Evolutionary conservation across 495 filamentous ascomycete species (phyloP).

Genomic region (Extremus antarcticus): DNA sequence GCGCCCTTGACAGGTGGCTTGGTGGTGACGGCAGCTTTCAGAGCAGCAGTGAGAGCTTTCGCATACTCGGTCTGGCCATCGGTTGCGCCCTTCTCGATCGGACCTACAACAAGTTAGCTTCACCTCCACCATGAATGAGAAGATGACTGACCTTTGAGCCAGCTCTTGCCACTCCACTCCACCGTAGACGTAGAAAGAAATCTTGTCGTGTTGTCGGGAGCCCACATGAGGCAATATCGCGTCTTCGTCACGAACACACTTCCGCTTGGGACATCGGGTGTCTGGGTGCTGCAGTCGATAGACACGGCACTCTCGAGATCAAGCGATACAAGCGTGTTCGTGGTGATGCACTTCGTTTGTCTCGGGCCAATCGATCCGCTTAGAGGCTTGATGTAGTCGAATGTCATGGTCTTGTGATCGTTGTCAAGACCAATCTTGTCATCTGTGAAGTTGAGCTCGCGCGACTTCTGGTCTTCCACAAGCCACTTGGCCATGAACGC

Average conservation of each 20-base stretch:
- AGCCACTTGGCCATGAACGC: conserved; percentile 78
- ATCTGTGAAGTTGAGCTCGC: conserved; percentile 71
- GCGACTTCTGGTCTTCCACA: conserved; percentile 74
- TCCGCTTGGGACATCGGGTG: conserved; percentile 88
- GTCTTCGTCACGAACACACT: conserved; percentile 88
- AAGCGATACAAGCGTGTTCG: conserved; percentile 65
- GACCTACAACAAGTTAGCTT: conserved; percentile 40
- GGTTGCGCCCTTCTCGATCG: conserved; percentile 90
- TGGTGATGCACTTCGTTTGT: conserved; percentile 90
- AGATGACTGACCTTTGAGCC: conserved; percentile 71
- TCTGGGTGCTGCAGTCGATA: conserved; percentile 60
- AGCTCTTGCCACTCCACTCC: conserved; percentile 96
- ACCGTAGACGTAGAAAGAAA: conserved; percentile 77
- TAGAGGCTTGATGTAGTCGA: conserved; percentile 87
- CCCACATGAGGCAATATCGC: conserved; percentile 90
- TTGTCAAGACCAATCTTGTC: conserved; percentile 65
- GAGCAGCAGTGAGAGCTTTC: conserved; percentile 58
- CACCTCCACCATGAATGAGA: conserved; percentile 18
- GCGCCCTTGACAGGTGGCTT: conserved; percentile 42
- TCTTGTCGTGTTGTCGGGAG: conserved; percentile 67
- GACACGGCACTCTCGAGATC: conserved; percentile 83
- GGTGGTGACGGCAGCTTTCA: conserved; percentile 62
- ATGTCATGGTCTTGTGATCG: conserved; percentile 62
- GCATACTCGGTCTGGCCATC: conserved; percentile 78
- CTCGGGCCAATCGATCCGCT: conserved; percentile 76